These are phyloP conservation scores for Tieghemiomyces parasiticus DNA, from an alignment of 192 early-diverging fungal species.

Conservation along the genomic window DNA sequence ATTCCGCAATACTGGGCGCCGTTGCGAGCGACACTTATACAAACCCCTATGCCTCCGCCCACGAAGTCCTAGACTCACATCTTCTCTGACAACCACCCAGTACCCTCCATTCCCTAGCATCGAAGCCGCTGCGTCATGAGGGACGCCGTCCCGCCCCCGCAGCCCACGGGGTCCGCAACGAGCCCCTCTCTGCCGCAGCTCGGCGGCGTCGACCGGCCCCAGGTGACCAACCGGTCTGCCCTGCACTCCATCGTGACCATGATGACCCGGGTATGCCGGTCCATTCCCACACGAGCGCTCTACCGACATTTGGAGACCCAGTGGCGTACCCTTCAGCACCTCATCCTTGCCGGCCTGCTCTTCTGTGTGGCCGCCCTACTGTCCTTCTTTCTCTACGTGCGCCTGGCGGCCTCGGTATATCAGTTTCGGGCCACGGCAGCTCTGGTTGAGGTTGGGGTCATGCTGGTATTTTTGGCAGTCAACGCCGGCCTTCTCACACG, in stretches of 20 bases:
- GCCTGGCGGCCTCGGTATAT: conserved; percentile 16
- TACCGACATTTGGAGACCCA: conserved; percentile 9
- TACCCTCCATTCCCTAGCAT: no score
- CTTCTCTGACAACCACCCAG: no score
- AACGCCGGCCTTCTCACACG: conserved; percentile 44
- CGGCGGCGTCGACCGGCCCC: not conserved
- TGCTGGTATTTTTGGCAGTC: conserved; percentile 32
- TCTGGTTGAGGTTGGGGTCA: conserved; percentile 33
- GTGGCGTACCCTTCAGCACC: not conserved
- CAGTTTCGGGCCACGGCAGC: conserved; percentile 32
- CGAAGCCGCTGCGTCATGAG: no score
- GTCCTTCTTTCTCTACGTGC: conserved; percentile 30
- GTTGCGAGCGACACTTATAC: no score
- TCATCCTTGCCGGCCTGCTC: conserved; percentile 1
- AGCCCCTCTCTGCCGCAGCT: no score
- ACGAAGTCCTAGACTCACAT: no score
- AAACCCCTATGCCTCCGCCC: no score
- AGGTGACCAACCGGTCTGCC: not conserved
- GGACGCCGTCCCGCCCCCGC: no score
- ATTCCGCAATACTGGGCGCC: no score
- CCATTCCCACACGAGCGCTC: conserved; percentile 1
- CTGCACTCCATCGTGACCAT: conserved; percentile 1
- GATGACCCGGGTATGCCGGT: conserved; percentile 2
- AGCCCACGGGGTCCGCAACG: no score
- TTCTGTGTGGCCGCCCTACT: conserved; percentile 20